A percentile compares a stretch with the other conserved stretches of the same genome.
These are phyloP conservation scores for Paraphoma sp. DNA, from an alignment of 2,329 filamentous ascomycete species.

Conservation along the genomic window DNA sequence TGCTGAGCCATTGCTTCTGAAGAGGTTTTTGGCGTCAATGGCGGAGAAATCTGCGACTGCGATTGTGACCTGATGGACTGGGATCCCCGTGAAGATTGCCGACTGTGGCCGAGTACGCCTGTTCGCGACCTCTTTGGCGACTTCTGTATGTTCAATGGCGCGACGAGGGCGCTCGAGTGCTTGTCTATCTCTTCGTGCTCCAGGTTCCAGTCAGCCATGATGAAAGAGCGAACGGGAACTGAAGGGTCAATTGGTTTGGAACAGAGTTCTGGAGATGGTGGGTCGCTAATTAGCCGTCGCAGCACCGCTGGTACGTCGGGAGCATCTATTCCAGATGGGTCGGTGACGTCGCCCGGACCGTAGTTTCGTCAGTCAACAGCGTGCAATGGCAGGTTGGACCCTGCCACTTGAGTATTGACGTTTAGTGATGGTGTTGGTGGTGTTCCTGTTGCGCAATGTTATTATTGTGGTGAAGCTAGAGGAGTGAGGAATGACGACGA, in stretches of 20 bases:
- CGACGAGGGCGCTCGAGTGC: constrained; percentile 44
- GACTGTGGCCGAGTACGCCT: constrained; percentile 29
- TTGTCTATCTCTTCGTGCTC: constrained; percentile 38
- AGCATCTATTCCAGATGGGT: constrained; percentile 36
- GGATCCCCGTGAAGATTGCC: constrained; percentile 40
- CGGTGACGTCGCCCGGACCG: constrained; percentile 13
- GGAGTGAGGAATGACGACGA: constrained; percentile 37
- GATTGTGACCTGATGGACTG: constrained; percentile 39
- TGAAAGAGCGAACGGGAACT: neutral
- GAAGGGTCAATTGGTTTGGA: neutral
- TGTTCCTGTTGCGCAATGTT: constrained; percentile 30
- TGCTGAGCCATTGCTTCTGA: constrained; percentile 63
- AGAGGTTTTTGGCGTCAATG: constrained; percentile 74
- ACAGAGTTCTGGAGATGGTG: constrained; percentile 3
- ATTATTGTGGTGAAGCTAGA: constrained; percentile 37
- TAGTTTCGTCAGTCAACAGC: constrained; percentile 7
- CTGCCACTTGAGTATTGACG: neutral
- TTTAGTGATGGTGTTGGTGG: constrained; percentile 4
- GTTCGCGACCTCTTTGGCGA: constrained; percentile 38
- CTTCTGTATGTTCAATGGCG: constrained; percentile 47
- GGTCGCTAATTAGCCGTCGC: constrained; percentile 37
- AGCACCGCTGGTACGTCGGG: constrained; percentile 21
- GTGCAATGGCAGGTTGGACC: neutral
- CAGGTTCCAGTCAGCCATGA: constrained; percentile 38
- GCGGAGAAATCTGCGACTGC: constrained; percentile 73